Conservation (phyloP, 768 basidiomycete genomes). For the Coprinopsis marcescibilis region DNA sequence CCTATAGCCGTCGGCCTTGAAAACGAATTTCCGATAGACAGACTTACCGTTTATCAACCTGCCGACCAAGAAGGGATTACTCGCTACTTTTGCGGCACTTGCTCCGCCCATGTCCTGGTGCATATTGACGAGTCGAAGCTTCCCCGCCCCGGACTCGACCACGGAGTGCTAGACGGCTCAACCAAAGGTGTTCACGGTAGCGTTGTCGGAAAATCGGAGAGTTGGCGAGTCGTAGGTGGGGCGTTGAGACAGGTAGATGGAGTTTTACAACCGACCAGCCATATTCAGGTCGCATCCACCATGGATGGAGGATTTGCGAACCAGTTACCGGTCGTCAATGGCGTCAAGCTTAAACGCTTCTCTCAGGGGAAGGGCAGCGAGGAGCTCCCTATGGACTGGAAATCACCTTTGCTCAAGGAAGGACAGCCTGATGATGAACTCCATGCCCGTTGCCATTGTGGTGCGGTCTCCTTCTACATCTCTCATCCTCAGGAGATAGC, state of each 20-base stretch:
- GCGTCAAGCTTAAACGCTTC: constrained; percentile 13
- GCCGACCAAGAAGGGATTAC: constrained; percentile 12
- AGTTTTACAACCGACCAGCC: constrained; percentile 18
- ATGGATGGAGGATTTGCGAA: constrained; percentile 29
- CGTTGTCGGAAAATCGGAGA: constrained; percentile 4
- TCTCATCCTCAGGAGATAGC: constrained; percentile 20
- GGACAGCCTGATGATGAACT: constrained; percentile 11
- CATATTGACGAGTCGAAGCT: background rate
- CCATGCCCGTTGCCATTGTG: constrained; percentile 23
- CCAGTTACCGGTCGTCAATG: constrained; percentile 16
- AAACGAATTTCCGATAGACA: background rate
- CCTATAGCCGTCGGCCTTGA: background rate
- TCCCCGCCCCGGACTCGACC: background rate
- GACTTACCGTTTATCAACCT: background rate
- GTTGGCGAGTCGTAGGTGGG: constrained; percentile 23
- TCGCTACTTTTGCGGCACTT: constrained; percentile 24
- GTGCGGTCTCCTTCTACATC: constrained; percentile 19
- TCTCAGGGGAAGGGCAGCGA: constrained; percentile 14
- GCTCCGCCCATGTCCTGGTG: constrained; percentile 24
- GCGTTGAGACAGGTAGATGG: constrained; percentile 22
- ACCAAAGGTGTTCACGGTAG: constrained; percentile 8
- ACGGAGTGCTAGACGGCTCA: background rate
- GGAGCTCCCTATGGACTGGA: constrained; percentile 20
- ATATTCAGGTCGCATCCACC: constrained; percentile 24
- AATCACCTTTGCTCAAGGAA: background rate